A percentile compares a stretch with the other conserved stretches of the same genome.
Conservation (phyloP, 495 filamentous ascomycete species). For the Aspergillus ellipticus region DNA sequence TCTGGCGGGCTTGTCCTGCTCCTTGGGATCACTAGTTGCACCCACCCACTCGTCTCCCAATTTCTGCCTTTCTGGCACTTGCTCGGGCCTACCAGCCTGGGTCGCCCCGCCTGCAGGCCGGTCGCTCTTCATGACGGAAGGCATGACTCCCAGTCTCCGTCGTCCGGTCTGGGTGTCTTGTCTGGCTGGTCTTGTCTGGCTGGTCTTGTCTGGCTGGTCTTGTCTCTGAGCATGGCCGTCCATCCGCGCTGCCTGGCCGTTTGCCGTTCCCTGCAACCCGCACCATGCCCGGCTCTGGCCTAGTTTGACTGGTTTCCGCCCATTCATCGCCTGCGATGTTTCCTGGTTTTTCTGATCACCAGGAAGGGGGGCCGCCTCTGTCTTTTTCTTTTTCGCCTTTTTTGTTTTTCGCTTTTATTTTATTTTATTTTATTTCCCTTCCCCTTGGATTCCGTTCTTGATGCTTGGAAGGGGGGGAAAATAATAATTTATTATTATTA, state of each 20-base stretch:
- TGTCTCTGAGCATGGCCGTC: neutral
- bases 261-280: constrained; percentile 14
- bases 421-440: constrained; percentile 6
- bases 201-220: neutral
- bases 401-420: neutral
- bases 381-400: constrained; percentile 7
- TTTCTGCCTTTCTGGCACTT: constrained; percentile 12
- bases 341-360: constrained; percentile 11
- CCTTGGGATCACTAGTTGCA: constrained; percentile 28
- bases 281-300: constrained; percentile 13
- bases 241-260: constrained; percentile 2
- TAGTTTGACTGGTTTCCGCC: constrained; percentile 13
- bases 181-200: neutral
- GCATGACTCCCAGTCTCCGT: neutral
- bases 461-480: neutral
- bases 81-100: constrained; percentile 22
- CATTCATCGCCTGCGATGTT: constrained; percentile 13
- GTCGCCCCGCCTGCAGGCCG: constrained; percentile 20
- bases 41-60: constrained; percentile 11
- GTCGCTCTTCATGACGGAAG: constrained; percentile 11
- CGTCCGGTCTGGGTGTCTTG: neutral
- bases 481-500: neutral
- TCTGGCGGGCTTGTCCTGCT: constrained; percentile 17
- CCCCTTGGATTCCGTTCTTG: neutral
- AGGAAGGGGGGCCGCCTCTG: constrained; percentile 10